phyloP scores from a whole-genome alignment of 75 land plant species.

The Sequoiadendron giganteum region DNA sequence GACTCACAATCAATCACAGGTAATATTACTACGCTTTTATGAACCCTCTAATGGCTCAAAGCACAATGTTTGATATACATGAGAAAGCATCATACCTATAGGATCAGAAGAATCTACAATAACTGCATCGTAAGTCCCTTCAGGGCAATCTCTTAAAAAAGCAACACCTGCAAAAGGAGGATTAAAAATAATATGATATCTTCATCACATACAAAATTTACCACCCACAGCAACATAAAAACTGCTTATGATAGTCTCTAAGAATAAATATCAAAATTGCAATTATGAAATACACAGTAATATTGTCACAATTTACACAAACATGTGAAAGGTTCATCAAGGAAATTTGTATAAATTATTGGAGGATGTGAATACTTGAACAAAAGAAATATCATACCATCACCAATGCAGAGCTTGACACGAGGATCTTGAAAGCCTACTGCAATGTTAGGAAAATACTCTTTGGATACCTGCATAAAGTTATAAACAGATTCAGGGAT shows the following conservation, averaged over 20 bases:
- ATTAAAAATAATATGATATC: not conserved
- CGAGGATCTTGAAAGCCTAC: constrained; percentile 91
- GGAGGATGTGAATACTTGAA: not conserved
- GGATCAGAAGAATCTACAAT: constrained; percentile 99
- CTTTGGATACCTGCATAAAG: constrained; percentile 71
- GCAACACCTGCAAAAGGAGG: constrained; percentile 71
- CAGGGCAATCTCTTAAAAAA: constrained; percentile 65
- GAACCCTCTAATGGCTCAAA: not conserved
- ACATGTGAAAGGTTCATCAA: not conserved
- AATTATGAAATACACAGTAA: not conserved
- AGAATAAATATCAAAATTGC: not conserved
- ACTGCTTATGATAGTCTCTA: not conserved
- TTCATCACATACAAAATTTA: not conserved
- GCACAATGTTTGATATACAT: not conserved
- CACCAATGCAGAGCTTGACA: constrained; percentile 80
- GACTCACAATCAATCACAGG: too few species aligned
- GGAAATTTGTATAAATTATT: not conserved
- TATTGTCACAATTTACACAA: not conserved
- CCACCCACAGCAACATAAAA: not conserved
- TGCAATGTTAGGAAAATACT: constrained; percentile 85
- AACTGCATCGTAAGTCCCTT: constrained; percentile 92
- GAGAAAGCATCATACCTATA: constrained; percentile 47
- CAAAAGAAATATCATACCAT: constrained; percentile 59
- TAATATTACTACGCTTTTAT: too few species aligned
- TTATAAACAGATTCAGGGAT: not conserved